phyloP scores from a whole-genome alignment of 306 rosid species.

The Inga laurina region DNA sequence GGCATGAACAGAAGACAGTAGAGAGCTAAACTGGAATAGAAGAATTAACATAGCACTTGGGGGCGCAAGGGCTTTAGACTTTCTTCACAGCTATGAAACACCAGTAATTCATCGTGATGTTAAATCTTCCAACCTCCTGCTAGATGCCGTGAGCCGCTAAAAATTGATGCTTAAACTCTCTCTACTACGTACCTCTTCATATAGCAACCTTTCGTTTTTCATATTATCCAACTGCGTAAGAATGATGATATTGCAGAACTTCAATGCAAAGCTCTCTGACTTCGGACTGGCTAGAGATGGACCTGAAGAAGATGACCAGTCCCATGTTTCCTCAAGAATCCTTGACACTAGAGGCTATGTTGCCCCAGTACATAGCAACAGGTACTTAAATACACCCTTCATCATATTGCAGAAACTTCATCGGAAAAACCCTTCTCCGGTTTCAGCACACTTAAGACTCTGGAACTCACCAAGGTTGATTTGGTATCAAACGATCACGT shows the following conservation, averaged over 20 bases:
- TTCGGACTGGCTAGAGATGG: constrained; percentile 54
- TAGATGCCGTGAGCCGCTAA: constrained; percentile 50
- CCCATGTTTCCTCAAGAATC: constrained; percentile 40
- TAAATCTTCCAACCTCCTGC: constrained; percentile 54
- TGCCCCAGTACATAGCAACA: constrained; percentile 45
- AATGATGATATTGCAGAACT: constrained; percentile 32
- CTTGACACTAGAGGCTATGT: constrained; percentile 55
- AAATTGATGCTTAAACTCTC: not conserved
- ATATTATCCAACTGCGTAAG: not conserved
- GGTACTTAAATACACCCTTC: constrained; percentile 26
- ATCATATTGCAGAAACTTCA: not conserved
- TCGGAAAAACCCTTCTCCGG: not conserved
- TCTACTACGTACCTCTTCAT: not conserved
- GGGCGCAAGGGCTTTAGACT: constrained; percentile 49
- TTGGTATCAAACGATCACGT: constrained; percentile 11
- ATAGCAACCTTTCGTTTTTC: not conserved
- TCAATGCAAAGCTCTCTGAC: constrained; percentile 50
- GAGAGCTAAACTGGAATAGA: constrained; percentile 41
- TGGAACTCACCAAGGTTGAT: constrained; percentile 37
- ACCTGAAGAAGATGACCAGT: constrained; percentile 35
- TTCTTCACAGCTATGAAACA: constrained; percentile 44
- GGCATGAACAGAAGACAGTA: constrained; percentile 24
- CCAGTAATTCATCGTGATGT: constrained; percentile 60
- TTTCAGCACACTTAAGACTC: constrained; percentile 19
- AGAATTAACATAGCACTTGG: constrained; percentile 59